phyloP scores from a whole-genome alignment of 768 basidiomycete species.

The Kwoniella shandongensis region DNA sequence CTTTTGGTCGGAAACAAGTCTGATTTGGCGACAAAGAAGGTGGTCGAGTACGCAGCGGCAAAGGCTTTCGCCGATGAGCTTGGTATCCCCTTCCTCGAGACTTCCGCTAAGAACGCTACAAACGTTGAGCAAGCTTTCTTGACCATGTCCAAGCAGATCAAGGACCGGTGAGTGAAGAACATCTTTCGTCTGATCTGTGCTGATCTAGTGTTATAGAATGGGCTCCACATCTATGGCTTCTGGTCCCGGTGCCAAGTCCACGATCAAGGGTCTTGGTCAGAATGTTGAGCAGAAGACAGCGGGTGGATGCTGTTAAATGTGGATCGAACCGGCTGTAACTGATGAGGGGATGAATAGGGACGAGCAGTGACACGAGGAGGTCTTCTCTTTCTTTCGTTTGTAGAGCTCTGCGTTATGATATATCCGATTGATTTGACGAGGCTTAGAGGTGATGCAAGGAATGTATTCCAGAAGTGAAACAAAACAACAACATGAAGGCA shows the following conservation, averaged over 20 bases:
- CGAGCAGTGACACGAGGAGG: background rate
- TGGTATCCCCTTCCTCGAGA: conserved; percentile 95
- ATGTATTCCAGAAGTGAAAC: too few species aligned
- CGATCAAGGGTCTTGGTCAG: conserved; percentile 51
- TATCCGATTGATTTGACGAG: conserved; percentile 1
- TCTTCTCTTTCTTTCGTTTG: background rate
- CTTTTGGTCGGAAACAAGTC: conserved; percentile 98
- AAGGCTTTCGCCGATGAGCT: conserved; percentile 84
- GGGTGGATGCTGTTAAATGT: conserved; percentile 50
- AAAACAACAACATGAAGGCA: too few species aligned
- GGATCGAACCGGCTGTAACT: background rate
- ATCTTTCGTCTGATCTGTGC: background rate
- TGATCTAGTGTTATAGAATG: conserved; percentile 35
- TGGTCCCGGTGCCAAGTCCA: conserved; percentile 50
- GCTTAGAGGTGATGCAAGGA: background rate
- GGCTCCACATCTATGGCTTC: conserved; percentile 51
- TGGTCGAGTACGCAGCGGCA: conserved; percentile 51
- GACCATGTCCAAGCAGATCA: conserved; percentile 78
- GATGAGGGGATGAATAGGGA: background rate
- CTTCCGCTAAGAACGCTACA: conserved; percentile 93
- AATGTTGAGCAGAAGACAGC: conserved; percentile 52
- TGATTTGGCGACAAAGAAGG: conserved; percentile 92
- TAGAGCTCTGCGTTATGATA: conserved; percentile 6
- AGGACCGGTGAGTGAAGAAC: conserved; percentile 50
- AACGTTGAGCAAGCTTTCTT: conserved; percentile 99